These are phyloP conservation scores for Pseudopyricularia javanii DNA, from an alignment of 2,329 filamentous ascomycete genomes.

Conservation along the genomic window DNA sequence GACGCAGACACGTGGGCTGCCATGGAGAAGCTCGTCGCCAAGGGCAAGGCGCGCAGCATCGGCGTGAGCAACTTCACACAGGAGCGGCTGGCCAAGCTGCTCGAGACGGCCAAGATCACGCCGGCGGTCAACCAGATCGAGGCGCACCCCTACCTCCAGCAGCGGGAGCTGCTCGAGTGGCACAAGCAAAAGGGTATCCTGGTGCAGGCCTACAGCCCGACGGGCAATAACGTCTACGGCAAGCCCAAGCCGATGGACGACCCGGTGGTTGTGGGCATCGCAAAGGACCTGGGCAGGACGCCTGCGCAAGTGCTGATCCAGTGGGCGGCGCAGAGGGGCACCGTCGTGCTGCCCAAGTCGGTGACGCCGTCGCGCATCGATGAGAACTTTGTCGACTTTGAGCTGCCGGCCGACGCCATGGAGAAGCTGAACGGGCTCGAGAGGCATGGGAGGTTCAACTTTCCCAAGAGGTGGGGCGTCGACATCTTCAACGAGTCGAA, in stretches of 20 bases:
- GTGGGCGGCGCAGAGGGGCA: slow-evolving; percentile 41
- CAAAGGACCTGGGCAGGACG: slow-evolving; percentile 23
- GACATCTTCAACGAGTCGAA: slow-evolving; percentile 28
- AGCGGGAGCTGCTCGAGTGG: slow-evolving; percentile 41
- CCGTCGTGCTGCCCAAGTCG: slow-evolving; percentile 40
- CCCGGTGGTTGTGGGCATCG: slow-evolving; percentile 31
- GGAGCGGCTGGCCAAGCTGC: slow-evolving; percentile 25
- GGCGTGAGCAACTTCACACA: slow-evolving; percentile 40
- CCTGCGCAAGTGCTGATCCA: slow-evolving; percentile 36
- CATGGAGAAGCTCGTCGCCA: slow-evolving; percentile 24
- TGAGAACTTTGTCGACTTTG: slow-evolving; percentile 24
- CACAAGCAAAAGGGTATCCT: slow-evolving; percentile 45
- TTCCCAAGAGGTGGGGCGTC: slow-evolving; percentile 25
- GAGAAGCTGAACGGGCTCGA: slow-evolving; percentile 24
- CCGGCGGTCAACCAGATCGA: slow-evolving; percentile 60
- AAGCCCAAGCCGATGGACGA: slow-evolving; percentile 35
- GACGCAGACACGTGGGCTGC: slow-evolving; percentile 23
- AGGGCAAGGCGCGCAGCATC: slow-evolving; percentile 29
- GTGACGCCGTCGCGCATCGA: slow-evolving; percentile 38
- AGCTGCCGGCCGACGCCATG: slow-evolving; percentile 22
- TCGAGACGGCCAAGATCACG: slow-evolving; percentile 35
- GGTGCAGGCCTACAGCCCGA: slow-evolving; percentile 52
- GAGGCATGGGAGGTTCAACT: slow-evolving; percentile 29
- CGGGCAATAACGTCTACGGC: slow-evolving; percentile 38
- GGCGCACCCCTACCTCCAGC: slow-evolving; percentile 56